Evolutionary conservation across 495 filamentous ascomycete genomes (phyloP).

Genomic region (Daldinia vernicosa): DNA sequence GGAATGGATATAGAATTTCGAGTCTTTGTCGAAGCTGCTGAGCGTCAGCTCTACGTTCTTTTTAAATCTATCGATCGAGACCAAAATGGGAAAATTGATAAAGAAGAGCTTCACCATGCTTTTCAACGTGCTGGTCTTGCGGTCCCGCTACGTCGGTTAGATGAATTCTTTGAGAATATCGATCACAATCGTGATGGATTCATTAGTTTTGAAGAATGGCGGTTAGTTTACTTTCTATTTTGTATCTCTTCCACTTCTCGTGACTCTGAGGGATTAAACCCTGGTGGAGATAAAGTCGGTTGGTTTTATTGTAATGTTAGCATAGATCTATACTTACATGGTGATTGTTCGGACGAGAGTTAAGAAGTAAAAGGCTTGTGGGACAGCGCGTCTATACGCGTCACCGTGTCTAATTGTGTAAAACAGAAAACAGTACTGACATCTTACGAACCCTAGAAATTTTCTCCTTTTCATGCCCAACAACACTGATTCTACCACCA

Average conservation of each 20-base stretch:
- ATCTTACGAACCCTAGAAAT: slow-evolving; percentile 66
- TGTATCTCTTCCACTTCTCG: slow-evolving; percentile 6
- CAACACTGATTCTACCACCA: slow-evolving; percentile 66
- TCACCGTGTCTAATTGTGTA: background rate
- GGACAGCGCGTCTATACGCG: background rate
- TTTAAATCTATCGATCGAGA: slow-evolving; percentile 90
- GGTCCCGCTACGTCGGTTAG: slow-evolving; percentile 78
- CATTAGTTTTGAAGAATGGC: slow-evolving; percentile 95
- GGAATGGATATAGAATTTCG: slow-evolving; percentile 74
- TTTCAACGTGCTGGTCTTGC: slow-evolving; percentile 80
- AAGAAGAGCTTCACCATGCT: slow-evolving; percentile 78
- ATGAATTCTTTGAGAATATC: slow-evolving; percentile 87
- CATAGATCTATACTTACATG: background rate
- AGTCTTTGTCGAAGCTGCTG: slow-evolving; percentile 84
- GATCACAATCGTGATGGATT: slow-evolving; percentile 88
- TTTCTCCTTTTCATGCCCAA: slow-evolving; percentile 95
- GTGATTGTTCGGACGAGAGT: background rate
- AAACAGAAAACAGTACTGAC: slow-evolving; percentile 36
- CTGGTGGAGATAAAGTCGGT: background rate
- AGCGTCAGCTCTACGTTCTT: slow-evolving; percentile 78
- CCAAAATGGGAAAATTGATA: slow-evolving; percentile 87
- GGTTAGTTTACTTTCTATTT: slow-evolving; percentile 65
- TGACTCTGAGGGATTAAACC: slow-evolving; percentile 35
- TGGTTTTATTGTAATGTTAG: background rate
- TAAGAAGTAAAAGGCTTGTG: background rate